phyloP scores from a whole-genome alignment of 306 rosid genomes.

The Ceratonia siliqua region DNA sequence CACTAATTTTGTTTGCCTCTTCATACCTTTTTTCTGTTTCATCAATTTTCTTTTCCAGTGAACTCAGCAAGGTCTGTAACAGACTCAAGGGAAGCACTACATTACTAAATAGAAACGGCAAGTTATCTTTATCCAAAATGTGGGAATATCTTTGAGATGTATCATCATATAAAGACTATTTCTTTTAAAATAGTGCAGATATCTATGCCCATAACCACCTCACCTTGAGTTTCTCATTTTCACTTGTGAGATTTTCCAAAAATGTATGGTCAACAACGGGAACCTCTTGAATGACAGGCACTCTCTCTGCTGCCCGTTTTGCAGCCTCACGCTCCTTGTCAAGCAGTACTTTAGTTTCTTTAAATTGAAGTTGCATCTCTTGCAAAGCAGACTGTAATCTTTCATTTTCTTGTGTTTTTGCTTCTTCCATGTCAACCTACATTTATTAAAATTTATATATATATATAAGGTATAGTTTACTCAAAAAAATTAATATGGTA shows the following conservation, averaged over 20 bases:
- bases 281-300: constrained; percentile 84
- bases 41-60: constrained; percentile 86
- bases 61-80: constrained; percentile 81
- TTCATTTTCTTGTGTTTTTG: constrained; percentile 86
- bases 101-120: constrained; percentile 33
- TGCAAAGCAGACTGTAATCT: constrained; percentile 84
- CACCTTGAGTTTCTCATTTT: constrained; percentile 98
- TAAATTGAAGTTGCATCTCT: constrained; percentile 80
- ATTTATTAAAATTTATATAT: constrained; percentile 10
- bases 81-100: constrained; percentile 38
- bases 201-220: constrained; percentile 33
- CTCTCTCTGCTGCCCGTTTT: constrained; percentile 67
- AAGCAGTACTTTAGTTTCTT: constrained; percentile 71
- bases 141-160: constrained; percentile 15
- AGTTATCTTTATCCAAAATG: constrained; percentile 12
- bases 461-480: not conserved
- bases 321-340: constrained; percentile 76
- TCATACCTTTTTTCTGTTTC: constrained; percentile 89
- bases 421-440: constrained; percentile 87
- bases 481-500: not conserved
- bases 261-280: constrained; percentile 83
- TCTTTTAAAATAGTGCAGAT: constrained; percentile 4
- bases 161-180: not conserved
- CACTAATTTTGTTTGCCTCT: constrained; percentile 84
- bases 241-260: constrained; percentile 75